Percentiles rank a stretch among this genome's conserved stretches.
These are phyloP conservation scores for Agrostemma githago DNA, from an alignment of 148 eudicot genomes.

Conservation along the genomic window DNA sequence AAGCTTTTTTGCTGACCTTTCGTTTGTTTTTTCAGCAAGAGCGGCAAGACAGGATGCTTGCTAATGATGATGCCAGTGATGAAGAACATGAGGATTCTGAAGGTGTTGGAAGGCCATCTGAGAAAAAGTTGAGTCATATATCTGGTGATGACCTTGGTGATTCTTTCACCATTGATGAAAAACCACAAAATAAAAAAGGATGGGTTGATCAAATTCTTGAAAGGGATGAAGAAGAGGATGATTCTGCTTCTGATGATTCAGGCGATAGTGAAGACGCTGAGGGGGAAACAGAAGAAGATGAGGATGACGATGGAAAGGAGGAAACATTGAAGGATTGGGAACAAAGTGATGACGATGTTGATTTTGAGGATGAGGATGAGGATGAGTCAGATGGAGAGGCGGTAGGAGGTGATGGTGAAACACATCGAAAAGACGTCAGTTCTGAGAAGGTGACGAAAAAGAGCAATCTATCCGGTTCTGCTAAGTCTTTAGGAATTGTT, in stretches of 20 bases:
- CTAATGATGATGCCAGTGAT: slow-evolving; percentile 61
- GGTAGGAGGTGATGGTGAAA: slow-evolving; percentile 25
- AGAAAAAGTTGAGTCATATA: slow-evolving; percentile 43
- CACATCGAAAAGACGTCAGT: slow-evolving; percentile 11
- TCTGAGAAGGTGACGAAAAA: slow-evolving; percentile 26
- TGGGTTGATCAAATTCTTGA: slow-evolving; percentile 65
- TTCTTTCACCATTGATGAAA: slow-evolving; percentile 64
- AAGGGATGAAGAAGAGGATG: slow-evolving; percentile 38
- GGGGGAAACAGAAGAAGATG: slow-evolving; percentile 43
- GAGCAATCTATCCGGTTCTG: slow-evolving; percentile 18
- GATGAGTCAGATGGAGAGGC: slow-evolving; percentile 26
- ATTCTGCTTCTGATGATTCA: slow-evolving; percentile 43
- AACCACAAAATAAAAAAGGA: slow-evolving; percentile 37
- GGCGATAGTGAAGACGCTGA: slow-evolving; percentile 44
- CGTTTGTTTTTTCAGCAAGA: slow-evolving; percentile 51
- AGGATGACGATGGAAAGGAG: slow-evolving; percentile 42
- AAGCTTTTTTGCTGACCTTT: slow-evolving; percentile 4
- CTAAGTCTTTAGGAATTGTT: slow-evolving; percentile 26
- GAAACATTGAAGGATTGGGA: slow-evolving; percentile 85
- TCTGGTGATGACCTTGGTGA: slow-evolving; percentile 99
- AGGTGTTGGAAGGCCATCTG: slow-evolving; percentile 35
- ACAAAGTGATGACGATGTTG: slow-evolving; percentile 84
- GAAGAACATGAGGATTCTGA: slow-evolving; percentile 53
- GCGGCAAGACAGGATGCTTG: slow-evolving; percentile 81
- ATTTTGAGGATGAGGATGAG: slow-evolving; percentile 30